These are phyloP conservation scores for Arthrobotrys sphaeroides DNA, from an alignment of 2,329 filamentous ascomycete genomes.

Conservation along the genomic window DNA sequence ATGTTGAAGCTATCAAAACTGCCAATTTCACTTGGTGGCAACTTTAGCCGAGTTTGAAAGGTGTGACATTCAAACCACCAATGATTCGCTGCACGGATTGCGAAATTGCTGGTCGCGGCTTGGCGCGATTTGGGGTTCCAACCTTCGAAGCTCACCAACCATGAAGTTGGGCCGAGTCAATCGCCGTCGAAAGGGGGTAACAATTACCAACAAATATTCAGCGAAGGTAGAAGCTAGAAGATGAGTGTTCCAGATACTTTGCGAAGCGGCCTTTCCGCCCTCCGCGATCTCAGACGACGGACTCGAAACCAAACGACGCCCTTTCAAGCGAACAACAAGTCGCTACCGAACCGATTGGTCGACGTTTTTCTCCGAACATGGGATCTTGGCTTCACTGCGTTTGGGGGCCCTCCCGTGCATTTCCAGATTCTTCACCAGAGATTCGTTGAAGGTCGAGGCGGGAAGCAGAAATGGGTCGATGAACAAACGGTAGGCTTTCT, in stretches of 20 bases:
- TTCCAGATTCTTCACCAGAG: slow-evolving; percentile 74
- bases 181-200: too few relatives aligned
- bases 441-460: slow-evolving; percentile 29
- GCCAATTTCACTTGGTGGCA: too few relatives aligned
- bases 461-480: slow-evolving; percentile 70
- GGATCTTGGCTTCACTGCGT: slow-evolving; percentile 73
- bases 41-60: too few relatives aligned
- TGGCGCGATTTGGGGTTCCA: too few relatives aligned
- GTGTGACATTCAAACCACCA: too few relatives aligned
- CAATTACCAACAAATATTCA: neutral
- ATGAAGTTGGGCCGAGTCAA: too few relatives aligned
- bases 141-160: too few relatives aligned
- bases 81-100: too few relatives aligned
- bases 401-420: slow-evolving; percentile 75
- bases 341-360: neutral
- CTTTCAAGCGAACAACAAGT: slow-evolving; percentile 49
- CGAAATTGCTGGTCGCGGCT: too few relatives aligned
- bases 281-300: neutral
- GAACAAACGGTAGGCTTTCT: slow-evolving; percentile 68
- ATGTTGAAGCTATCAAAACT: too few relatives aligned
- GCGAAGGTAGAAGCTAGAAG: neutral
- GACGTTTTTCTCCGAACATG: slow-evolving; percentile 62
- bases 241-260: slow-evolving; percentile 2
- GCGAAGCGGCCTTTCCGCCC: neutral
- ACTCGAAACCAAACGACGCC: neutral